Evolutionary conservation across 2,329 filamentous ascomycete genomes (phyloP).

Genomic region (Cordyceps cateniannulata): DNA sequence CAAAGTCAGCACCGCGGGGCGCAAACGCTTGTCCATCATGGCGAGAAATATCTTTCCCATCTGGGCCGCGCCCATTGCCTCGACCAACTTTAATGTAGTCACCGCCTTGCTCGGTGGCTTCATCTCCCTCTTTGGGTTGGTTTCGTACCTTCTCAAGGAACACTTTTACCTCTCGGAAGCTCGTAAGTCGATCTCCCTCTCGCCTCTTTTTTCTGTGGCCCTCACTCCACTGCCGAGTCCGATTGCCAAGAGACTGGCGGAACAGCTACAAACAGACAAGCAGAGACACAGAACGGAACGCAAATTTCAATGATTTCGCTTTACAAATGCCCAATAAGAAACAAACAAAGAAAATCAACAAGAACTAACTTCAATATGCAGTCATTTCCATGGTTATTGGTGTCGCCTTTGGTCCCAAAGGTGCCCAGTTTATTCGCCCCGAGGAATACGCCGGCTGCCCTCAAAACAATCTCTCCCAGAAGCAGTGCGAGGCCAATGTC

Average conservation of each 20-base stretch:
- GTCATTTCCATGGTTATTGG: conserved; percentile 81
- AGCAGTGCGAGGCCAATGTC: conserved; percentile 45
- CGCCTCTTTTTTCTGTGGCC: neutral
- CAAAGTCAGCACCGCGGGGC: neutral
- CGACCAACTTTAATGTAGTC: conserved; percentile 79
- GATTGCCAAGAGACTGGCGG: neutral
- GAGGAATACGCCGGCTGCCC: conserved; percentile 59
- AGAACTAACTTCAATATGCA: conserved; percentile 25
- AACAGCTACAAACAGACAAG: neutral
- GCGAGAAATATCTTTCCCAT: conserved; percentile 9
- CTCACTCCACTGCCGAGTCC: neutral
- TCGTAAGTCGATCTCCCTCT: conserved; percentile 46
- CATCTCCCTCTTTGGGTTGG: conserved; percentile 81
- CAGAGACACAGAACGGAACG: neutral
- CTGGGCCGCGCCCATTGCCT: conserved; percentile 40
- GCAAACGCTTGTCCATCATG: neutral
- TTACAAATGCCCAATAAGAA: neutral
- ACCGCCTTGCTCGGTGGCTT: conserved; percentile 78
- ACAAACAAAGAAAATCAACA: neutral
- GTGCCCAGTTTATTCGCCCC: conserved; percentile 67
- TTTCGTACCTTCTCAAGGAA: conserved; percentile 86
- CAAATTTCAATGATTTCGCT: neutral
- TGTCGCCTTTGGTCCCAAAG: conserved; percentile 70
- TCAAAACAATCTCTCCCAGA: conserved; percentile 15
- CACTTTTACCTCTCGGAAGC: conserved; percentile 88